Conservation (phyloP, 805 yeast genomes). For the Yamadazyma scolyti region DNA sequence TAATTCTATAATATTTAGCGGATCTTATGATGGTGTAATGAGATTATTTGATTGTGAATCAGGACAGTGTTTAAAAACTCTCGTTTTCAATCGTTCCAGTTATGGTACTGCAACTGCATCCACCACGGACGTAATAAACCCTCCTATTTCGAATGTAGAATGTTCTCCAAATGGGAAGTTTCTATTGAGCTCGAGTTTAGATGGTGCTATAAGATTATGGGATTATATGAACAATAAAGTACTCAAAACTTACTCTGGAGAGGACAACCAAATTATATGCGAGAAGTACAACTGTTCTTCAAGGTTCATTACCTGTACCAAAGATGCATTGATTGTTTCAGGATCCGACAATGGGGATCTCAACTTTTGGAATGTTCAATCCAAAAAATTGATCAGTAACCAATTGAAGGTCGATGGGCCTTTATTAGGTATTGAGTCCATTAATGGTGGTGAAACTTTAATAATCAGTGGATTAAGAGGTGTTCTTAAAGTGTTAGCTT, state of each 20-base stretch:
- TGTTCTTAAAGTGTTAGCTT: conserved; percentile 7
- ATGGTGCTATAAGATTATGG: conserved; percentile 79
- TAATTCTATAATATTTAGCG: conserved; percentile 78
- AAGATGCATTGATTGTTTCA: conserved; percentile 46
- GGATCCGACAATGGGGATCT: conserved; percentile 60
- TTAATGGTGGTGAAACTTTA: conserved; percentile 33
- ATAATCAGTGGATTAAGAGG: conserved; percentile 25
- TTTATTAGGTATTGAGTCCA: conserved; percentile 36
- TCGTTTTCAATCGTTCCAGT: conserved; percentile 70
- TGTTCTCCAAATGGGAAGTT: conserved; percentile 80
- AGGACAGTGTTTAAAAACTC: conserved; percentile 88
- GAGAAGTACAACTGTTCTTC: conserved; percentile 54
- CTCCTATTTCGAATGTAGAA: conserved; percentile 71
- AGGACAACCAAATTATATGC: conserved; percentile 28
- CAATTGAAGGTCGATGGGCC: conserved; percentile 9
- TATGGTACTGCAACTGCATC: conserved; percentile 59
- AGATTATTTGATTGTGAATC: conserved; percentile 83
- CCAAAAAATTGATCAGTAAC: conserved; percentile 43
- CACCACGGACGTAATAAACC: conserved; percentile 42
- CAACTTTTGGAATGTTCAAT: conserved; percentile 63
- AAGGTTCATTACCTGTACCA: conserved; percentile 41
- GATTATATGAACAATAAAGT: conserved; percentile 79
- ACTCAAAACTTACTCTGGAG: conserved; percentile 62
- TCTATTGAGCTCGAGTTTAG: conserved; percentile 73
- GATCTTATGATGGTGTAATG: conserved; percentile 89